Conservation (phyloP, 148 eudicot species). For the Rhododendron simsii region DNA sequence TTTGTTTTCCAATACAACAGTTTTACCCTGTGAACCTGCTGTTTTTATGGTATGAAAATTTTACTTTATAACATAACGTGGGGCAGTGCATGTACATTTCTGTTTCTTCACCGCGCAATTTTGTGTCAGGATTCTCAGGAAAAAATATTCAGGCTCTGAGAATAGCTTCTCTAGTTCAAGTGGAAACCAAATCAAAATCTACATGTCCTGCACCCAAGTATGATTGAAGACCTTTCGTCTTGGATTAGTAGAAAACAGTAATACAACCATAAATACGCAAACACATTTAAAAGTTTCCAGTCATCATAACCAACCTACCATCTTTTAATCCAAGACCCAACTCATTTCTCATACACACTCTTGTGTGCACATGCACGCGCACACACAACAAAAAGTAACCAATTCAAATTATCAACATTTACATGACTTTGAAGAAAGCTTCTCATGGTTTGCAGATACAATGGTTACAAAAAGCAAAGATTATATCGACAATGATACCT, state of each 20-base stretch:
- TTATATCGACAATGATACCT: neutral
- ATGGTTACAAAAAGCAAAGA: neutral
- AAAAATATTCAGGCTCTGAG: neutral
- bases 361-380: neutral
- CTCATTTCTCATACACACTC: no score
- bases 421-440: neutral
- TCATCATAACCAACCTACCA: neutral
- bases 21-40: neutral
- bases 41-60: neutral
- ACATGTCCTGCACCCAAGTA: neutral
- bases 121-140: no score
- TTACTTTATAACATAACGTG: no score
- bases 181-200: neutral
- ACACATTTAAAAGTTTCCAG: neutral
- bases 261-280: neutral
- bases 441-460: neutral
- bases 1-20: neutral
- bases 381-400: neutral
- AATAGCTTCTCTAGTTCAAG: neutral
- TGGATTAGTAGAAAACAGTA: neutral
- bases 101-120: no score
- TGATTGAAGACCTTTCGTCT: neutral
- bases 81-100: no score
- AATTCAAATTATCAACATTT: neutral
- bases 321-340: no score